These are phyloP conservation scores for Quercus lobata DNA, from an alignment of 331 rosid species.

Conservation along the genomic window DNA sequence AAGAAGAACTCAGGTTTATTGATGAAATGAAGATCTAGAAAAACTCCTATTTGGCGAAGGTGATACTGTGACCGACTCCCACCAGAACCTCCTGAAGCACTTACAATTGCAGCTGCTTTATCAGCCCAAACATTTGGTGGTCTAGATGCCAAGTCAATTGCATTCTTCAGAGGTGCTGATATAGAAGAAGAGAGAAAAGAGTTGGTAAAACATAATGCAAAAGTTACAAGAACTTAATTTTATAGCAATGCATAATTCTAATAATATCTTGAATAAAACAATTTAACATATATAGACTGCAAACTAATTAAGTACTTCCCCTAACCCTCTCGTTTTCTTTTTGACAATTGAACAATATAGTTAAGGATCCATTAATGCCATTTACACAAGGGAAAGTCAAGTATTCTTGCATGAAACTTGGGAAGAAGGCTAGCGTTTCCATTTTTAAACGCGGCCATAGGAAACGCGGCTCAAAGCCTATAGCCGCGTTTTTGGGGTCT, in stretches of 20 bases:
- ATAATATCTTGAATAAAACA: neutral
- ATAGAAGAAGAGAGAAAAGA: neutral
- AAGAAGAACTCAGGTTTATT: slow-evolving; percentile 67
- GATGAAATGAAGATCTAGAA: slow-evolving; percentile 70
- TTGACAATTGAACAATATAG: neutral
- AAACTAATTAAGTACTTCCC: neutral
- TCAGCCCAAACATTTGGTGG: slow-evolving; percentile 71
- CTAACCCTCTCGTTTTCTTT: neutral
- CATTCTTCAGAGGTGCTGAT: slow-evolving; percentile 72
- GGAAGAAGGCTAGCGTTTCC: neutral
- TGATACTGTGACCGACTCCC: slow-evolving; percentile 60
- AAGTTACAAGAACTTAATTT: neutral
- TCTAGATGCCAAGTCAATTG: slow-evolving; percentile 81
- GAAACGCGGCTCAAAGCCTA: too few relatives aligned
- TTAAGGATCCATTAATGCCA: neutral
- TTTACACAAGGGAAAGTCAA: too few relatives aligned
- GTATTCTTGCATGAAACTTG: too few relatives aligned
- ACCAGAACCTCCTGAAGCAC: slow-evolving; percentile 61
- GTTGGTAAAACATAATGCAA: neutral
- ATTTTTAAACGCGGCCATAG: too few relatives aligned
- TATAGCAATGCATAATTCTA: neutral
- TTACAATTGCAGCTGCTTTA: slow-evolving; percentile 58
- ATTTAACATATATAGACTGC: neutral
- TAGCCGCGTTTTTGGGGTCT: too few relatives aligned
- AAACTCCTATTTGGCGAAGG: slow-evolving; percentile 76